These are phyloP conservation scores for Penicillium concentricum DNA, from an alignment of 2,329 filamentous ascomycete genomes.

Conservation along the genomic window DNA sequence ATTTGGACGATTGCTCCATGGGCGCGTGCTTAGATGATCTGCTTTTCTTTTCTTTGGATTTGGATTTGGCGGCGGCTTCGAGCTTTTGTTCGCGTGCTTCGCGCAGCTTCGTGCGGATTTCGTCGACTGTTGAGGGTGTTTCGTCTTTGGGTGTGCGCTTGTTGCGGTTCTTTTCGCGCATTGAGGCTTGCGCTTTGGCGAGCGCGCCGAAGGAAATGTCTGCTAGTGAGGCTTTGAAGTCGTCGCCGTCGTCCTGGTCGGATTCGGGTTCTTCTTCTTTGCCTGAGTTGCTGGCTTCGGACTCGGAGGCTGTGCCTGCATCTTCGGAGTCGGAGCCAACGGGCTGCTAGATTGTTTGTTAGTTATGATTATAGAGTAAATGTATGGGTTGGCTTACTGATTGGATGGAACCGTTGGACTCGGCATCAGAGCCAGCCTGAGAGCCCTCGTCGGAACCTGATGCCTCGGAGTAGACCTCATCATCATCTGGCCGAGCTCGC, in stretches of 20 bases:
- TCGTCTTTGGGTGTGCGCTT: slow-evolving; percentile 20
- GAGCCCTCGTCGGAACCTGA: slow-evolving; percentile 25
- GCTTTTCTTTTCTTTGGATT: slow-evolving; percentile 33
- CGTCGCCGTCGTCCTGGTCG: slow-evolving; percentile 33
- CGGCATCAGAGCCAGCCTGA: slow-evolving; percentile 19
- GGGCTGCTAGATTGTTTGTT: neutral
- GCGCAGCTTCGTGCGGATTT: slow-evolving; percentile 41
- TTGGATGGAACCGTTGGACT: slow-evolving; percentile 14
- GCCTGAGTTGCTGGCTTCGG: slow-evolving; percentile 41
- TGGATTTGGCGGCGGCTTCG: slow-evolving; percentile 10
- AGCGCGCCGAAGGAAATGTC: slow-evolving; percentile 85
- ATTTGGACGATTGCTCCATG: slow-evolving; percentile 75
- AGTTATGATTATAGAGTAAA: neutral
- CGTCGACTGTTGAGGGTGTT: slow-evolving; percentile 30
- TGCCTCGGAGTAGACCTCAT: slow-evolving; percentile 36
- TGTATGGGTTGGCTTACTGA: slow-evolving; percentile 13
- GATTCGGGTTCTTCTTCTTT: slow-evolving; percentile 24
- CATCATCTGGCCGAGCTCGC: slow-evolving; percentile 41
- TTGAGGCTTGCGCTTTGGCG: slow-evolving; percentile 75
- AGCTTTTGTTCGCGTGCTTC: slow-evolving; percentile 40
- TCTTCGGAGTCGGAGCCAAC: slow-evolving; percentile 5
- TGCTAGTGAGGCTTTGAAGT: slow-evolving; percentile 46
- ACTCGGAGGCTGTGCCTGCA: slow-evolving; percentile 32
- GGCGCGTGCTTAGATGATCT: slow-evolving; percentile 86
- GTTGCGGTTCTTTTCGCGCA: slow-evolving; percentile 47